Base-by-base conservation (phyloP, 2,329 filamentous ascomycete species). In the Arthrinium phaeospermum region DNA sequence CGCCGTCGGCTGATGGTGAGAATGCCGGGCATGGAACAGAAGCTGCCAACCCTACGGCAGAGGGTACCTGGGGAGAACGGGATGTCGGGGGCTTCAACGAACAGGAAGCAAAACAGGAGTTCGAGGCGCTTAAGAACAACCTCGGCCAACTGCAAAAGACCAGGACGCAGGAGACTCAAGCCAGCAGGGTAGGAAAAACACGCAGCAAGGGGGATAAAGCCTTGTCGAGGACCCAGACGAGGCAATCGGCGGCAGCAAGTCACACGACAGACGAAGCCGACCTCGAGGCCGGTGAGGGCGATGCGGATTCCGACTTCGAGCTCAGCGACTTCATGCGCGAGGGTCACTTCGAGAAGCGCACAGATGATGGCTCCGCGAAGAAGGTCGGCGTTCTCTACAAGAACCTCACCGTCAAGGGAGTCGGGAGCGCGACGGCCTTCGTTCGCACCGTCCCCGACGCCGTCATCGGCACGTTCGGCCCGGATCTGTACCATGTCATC, bases 361-460 rank as follows among this genome's bases (percentile, higher is more conserved):
- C 89, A 2, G 88, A 91, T 44, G 79, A 82, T 5, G 91, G 90
- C 7, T 92, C 93, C 0, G 88, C 91, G 14, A 96, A 96, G 83
- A 93, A 91, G 77, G 89, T 96, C 14, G 93, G 94, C 2, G 92
- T 96, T 0, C 84, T 94, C 1, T 96, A 92, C 85, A 93, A 92
- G 81, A 87, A 93, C 76, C 85, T 96, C 69, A 94, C 90, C 0
- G 93, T 96, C 41, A 91, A 92, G 80, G 93, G 93, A 24, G 83
- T 91, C 10, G 90, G 91, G 57, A 90, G 89, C 16, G 91, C 90
- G 0, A 86, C 92, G 0, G 89, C 89, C 0, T 93, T 93, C 75
- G 92, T 93, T 37, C 90, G 90, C 73, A 94, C 93, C 0, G 82
- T 96, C 0, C 93, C 93, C 0, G 88, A 93, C 75, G 93, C 93